phyloP scores from a whole-genome alignment of 495 filamentous ascomycete species.

The Aeminium ludgeri region DNA sequence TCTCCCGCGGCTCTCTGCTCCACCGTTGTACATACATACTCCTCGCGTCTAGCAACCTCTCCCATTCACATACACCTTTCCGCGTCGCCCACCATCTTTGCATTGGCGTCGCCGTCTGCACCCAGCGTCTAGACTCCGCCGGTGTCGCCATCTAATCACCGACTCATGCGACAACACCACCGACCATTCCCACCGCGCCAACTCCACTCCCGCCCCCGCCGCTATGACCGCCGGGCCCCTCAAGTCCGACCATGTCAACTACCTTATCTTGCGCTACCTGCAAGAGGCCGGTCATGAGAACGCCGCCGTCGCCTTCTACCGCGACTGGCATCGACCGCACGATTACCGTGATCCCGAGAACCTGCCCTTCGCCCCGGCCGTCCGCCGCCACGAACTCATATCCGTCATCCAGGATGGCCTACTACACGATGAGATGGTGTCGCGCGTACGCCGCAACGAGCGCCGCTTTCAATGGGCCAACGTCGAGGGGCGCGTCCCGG shows the following conservation, averaged over 20 bases:
- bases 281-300: constrained; percentile 32
- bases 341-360: constrained; percentile 19
- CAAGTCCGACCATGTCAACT: constrained; percentile 90
- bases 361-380: constrained; percentile 24
- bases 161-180: too few species aligned
- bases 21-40: too few species aligned
- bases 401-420: constrained; percentile 26
- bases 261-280: constrained; percentile 87
- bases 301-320: constrained; percentile 14
- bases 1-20: too few species aligned
- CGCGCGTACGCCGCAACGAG: constrained; percentile 7
- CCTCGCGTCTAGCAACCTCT: too few species aligned
- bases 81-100: too few species aligned
- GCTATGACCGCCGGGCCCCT: constrained; percentile 22
- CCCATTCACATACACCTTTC: too few species aligned
- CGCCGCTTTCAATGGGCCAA: constrained; percentile 3
- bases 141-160: constrained; percentile 11
- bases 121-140: too few species aligned
- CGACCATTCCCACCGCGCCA: too few species aligned
- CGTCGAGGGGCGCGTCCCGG: background rate
- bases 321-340: constrained; percentile 21
- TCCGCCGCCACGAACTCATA: constrained; percentile 19
- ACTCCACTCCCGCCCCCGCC: background rate
- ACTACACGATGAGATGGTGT: constrained; percentile 20
- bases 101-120: too few species aligned